Evolutionary conservation across 2,329 filamentous ascomycete species (phyloP), one percentile per base, ranked within the genome.

Genomic region (Sphaerulina populicola): DNA sequence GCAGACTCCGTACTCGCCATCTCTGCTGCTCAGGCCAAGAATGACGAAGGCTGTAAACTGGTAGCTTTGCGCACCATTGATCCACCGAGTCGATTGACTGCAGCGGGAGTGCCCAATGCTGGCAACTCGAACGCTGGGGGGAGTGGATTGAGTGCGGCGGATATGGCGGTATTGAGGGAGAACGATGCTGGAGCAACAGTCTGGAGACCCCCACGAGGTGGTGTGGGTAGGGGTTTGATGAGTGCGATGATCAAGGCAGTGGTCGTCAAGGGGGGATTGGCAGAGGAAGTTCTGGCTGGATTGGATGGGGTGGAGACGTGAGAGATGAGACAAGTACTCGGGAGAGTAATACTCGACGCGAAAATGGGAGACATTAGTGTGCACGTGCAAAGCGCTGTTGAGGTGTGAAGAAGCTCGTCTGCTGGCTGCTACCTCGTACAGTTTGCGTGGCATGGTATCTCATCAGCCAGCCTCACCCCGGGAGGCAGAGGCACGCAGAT

Each of bases 1-100:
- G 93, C 93, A 1, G 91, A 97, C 64, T 82, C 84, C 10, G 87
- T 93, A 2, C 75, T 97, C 41, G 93, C 91, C 1, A 80, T 97
- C 4, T 94, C 89, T 0, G 78, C 94, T 30, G 80, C 80, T 4
- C 64, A 63, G 15, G 47, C 31, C 2, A 57, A 56, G 1, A 57
- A 56, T 1, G 58, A 61, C 11, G 45, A 45, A 35, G 43, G 44
- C 8, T 39, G 62, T 15, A 57, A 56, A 37, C 52, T 76, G 21
- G 64, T 77, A 6, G 69, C 72, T 1, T 66, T 76, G 45, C 68
- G 74, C 4, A 74, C 72, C 8, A 71, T 77, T 36, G 74, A 77
- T 54, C 72, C 74, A 9, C 74, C 74, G 0, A 73, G 71, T 1
- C 68, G 74, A 36, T 63, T 75, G 7, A 76, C 74, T 1, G 69